Base-by-base conservation (phyloP, 768 basidiomycete genomes). In the Boletus pseudopeckii region DNA sequence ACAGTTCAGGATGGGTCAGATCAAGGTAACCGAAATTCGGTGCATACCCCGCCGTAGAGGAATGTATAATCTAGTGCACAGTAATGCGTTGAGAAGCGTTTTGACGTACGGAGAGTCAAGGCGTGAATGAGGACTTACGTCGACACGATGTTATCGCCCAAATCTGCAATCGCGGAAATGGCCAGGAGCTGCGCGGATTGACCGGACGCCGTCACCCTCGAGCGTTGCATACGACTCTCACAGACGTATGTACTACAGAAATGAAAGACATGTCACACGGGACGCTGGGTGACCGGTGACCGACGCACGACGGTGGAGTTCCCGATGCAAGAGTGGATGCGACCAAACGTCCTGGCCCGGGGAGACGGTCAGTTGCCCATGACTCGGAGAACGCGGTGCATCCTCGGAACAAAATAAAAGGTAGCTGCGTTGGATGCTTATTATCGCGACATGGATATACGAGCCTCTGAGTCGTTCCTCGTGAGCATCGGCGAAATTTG, bases 101-200 rank as follows among this genome's bases (percentile, higher is more conserved):
- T 6, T 4, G 30, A n/a, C 5, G 4, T 7, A 4, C 5, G n/a
- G 20, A 42, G 1, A 4, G 22, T 22, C 2, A 22, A 7, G 34
- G 20, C 4, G 5, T n/a, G 6, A 34, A 9, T 2, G n/a, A 14
- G 14, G 7, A 70, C 75, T 58, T 46, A 80, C 81, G 80, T 79
- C 1, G 80, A 75, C 4, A 88, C 76, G 48, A 88, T 83, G 57
- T 88, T 88, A 61, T 88, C 86, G 1, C 86, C 85, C 1, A 71
- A 48, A 17, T 68, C 58, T 1, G 81, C 79, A 17, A 86, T 70
- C 3, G 78, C 74, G 0, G 76, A 71, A 45, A 87, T 74, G 0
- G 83, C 77, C 70, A 86, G 71, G 63, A 83, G 81, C 54, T 85
- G 83, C 0, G 85, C 87, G 3, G 82, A 70, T 55, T 84, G 84